These are phyloP conservation scores for Pseudogymnoascus sp. DNA, from an alignment of 2,329 filamentous ascomycete genomes.

Conservation along the genomic window DNA sequence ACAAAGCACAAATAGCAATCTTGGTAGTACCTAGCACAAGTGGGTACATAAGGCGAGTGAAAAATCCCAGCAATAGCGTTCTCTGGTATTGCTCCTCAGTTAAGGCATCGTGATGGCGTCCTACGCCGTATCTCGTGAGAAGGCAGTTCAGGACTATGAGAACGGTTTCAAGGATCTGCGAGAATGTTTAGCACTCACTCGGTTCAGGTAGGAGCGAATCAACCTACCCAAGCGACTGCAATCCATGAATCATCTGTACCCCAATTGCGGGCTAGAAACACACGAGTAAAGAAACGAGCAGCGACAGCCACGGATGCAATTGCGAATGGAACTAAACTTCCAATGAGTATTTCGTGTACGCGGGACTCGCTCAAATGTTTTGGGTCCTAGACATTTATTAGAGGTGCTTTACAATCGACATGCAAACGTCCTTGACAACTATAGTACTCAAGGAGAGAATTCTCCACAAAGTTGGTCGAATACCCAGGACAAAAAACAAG, in stretches of 20 bases:
- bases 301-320: conserved; percentile 15
- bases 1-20: conserved; percentile 15
- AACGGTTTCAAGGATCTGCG: conserved; percentile 7
- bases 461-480: background rate
- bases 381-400: background rate
- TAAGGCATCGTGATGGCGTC: conserved; percentile 10
- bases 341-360: conserved; percentile 12
- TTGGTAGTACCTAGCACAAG: conserved; percentile 17
- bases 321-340: conserved; percentile 14
- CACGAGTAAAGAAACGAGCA: conserved; percentile 17
- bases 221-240: conserved; percentile 15
- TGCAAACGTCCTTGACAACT: background rate
- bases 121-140: conserved; percentile 12
- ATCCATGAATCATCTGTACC: conserved; percentile 17
- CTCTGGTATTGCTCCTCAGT: background rate
- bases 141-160: conserved; percentile 12
- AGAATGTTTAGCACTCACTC: background rate
- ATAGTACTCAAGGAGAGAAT: background rate
- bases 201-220: background rate
- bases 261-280: conserved; percentile 15
- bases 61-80: conserved; percentile 13
- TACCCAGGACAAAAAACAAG: background rate
- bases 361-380: conserved; percentile 9
- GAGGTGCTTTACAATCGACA: background rate
- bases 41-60: conserved; percentile 15